Percentiles rank a stretch among this genome's conserved stretches.
Conservation (phyloP, 2,329 filamentous ascomycete genomes). For the Zasmidium citrigriseum region DNA sequence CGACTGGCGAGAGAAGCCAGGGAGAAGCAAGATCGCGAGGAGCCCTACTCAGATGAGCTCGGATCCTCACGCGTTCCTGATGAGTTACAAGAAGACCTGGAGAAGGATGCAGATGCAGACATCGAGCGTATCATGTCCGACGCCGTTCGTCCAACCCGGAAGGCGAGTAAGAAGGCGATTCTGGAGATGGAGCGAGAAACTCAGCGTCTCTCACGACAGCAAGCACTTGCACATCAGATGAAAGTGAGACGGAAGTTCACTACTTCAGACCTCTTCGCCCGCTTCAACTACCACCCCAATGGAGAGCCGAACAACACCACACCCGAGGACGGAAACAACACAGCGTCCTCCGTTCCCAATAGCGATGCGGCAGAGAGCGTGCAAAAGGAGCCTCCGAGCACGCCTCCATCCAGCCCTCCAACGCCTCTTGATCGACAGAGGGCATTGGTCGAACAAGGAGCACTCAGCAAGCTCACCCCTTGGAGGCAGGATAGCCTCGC, state of each 20-base stretch:
- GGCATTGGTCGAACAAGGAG: constrained; percentile 34
- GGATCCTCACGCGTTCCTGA: constrained; percentile 30
- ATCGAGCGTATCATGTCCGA: constrained; percentile 36
- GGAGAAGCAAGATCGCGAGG: constrained; percentile 2
- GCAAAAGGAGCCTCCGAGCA: constrained; percentile 28
- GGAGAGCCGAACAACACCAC: constrained; percentile 6
- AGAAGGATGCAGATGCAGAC: constrained; percentile 22
- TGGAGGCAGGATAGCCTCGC: constrained; percentile 32
- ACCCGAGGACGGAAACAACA: constrained; percentile 14
- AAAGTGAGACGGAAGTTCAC: constrained; percentile 86
- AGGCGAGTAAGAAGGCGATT: constrained; percentile 90
- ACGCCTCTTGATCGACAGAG: constrained; percentile 38
- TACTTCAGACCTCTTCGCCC: constrained; percentile 77
- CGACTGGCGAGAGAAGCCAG: constrained; percentile 29
- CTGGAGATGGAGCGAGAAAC: constrained; percentile 96
- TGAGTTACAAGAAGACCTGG: constrained; percentile 26
- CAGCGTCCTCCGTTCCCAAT: constrained; percentile 31
- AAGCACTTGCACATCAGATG: constrained; percentile 87
- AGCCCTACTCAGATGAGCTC: constrained; percentile 4
- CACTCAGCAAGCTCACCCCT: constrained; percentile 33
- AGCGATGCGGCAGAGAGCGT: constrained; percentile 29
- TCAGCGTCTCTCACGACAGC: constrained; percentile 82
- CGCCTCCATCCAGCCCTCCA: constrained; percentile 50
- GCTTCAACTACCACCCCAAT: constrained; percentile 64
- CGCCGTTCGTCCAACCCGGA: constrained; percentile 68